Evolutionary conservation across 176 grass and related monocot genomes (phyloP), one percentile per base, ranked within the genome.

Genomic region (Carex pumila): DNA sequence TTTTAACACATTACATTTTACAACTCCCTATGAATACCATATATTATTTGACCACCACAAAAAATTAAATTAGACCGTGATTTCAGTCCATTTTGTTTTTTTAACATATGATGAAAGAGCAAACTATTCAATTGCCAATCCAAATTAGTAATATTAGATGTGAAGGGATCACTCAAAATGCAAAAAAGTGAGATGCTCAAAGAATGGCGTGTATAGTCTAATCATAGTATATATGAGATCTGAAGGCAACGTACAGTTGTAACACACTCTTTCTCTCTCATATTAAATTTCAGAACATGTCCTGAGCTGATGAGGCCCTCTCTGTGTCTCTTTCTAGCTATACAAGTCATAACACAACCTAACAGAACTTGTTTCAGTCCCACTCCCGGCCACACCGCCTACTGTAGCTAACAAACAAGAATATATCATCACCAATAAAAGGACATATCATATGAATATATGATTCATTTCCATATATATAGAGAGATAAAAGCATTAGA

Each of bases 251-350:
- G n/a, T n/a, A n/a, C 47, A 49, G 68, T 47, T 71, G 69, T 72
- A 49, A 47, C 66, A n/a, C 66, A 72, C 69, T 72, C n/a, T 75
- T 75, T 75, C 71, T 75, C 47, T 75, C 71, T 75, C 71, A 53
- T 75, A 75, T 75, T 74, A 29, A 74, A 74, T 53, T 52, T 3
- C 9, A 9, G 4, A 18, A 14, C 37, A 43, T 71, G 37, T 71
- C 67, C 67, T 71, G 19, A 74, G n/a, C 41, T 6, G 4, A 74
- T 74, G 15, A 54, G 53, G n/a, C 71, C 54, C 19, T 75, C 71
- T 75, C 71, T 75, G 12, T 54, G 43, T 52, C 22, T 7, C 17
- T 75, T 54, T 54, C 45, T 53, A 25, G 0, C 21, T 18, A 50
- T 22, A 75, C 29, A 72, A 10, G 0, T 7, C 69, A 72, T 49